Evolutionary conservation across 176 grass and related monocot genomes (phyloP).

Genomic region (Oryza brachyantha): DNA sequence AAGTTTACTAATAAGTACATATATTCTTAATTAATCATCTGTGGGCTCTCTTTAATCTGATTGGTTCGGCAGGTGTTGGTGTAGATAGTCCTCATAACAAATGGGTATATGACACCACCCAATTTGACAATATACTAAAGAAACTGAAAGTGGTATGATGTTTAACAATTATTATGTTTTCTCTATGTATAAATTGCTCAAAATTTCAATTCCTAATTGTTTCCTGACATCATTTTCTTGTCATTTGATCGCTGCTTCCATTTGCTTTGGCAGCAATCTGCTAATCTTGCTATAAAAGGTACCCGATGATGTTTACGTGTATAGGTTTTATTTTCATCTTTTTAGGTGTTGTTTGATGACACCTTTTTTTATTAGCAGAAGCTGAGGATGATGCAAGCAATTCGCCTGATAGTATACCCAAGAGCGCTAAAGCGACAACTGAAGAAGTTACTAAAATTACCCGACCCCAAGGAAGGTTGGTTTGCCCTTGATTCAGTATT

Average conservation of each 20-base stretch:
- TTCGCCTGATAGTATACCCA: conserved; percentile 39
- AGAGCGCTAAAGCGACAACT: conserved; percentile 46
- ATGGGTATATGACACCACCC: conserved; percentile 85
- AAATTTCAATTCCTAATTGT: conserved; percentile 16
- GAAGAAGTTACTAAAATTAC: conserved; percentile 59
- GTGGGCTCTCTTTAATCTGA: background rate
- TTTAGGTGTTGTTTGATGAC: background rate
- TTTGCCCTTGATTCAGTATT: background rate
- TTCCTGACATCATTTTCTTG: background rate
- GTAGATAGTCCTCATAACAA: conserved; percentile 74
- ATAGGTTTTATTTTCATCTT: background rate
- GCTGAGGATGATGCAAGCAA: conserved; percentile 36
- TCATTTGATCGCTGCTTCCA: background rate
- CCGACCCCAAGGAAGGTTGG: conserved; percentile 85
- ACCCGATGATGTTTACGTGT: background rate
- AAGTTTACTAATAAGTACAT: background rate
- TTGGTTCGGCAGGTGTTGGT: conserved; percentile 61
- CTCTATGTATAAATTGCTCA: background rate
- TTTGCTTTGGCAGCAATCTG: conserved; percentile 56
- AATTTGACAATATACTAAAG: conserved; percentile 96
- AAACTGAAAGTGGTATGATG: conserved; percentile 82
- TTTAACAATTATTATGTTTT: conserved; percentile 1
- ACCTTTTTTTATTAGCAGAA: conserved; percentile 35
- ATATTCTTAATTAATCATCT: background rate
- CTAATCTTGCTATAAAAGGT: conserved; percentile 64